Percentiles rank a stretch among this genome's conserved stretches.
Evolutionary conservation across 1,284 basidiomycete species (phyloP).

Genomic region (Papiliotrema fonsecae): DNA sequence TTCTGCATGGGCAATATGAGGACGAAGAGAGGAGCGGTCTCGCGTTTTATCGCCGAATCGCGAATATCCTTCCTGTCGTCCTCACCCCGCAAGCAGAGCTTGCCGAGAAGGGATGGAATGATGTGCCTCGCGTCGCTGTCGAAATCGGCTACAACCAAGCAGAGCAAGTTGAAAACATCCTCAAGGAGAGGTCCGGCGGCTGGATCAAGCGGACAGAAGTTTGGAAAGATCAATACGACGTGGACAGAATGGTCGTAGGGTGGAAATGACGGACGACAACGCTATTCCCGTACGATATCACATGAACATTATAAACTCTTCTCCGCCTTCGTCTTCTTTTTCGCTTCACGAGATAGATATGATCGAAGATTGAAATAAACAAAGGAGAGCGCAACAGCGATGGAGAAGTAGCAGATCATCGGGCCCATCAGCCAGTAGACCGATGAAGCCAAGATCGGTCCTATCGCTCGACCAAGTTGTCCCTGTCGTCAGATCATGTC

Average conservation of each 20-base stretch:
- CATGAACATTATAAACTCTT: not conserved
- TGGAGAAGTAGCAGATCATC: slow-evolving; percentile 63
- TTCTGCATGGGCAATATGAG: not conserved
- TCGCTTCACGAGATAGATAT: not conserved
- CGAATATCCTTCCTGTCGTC: slow-evolving; percentile 54
- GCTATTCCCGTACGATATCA: not conserved
- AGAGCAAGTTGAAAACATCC: slow-evolving; percentile 56
- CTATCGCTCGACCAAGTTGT: slow-evolving; percentile 81
- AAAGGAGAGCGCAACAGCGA: slow-evolving; percentile 45
- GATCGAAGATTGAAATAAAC: not conserved
- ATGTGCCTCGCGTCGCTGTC: slow-evolving; percentile 55
- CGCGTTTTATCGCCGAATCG: slow-evolving; percentile 71
- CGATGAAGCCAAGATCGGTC: slow-evolving; percentile 69
- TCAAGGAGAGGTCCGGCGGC: slow-evolving; percentile 43
- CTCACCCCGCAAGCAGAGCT: slow-evolving; percentile 52
- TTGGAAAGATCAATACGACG: slow-evolving; percentile 73
- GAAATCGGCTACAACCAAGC: slow-evolving; percentile 77
- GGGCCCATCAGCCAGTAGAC: slow-evolving; percentile 64
- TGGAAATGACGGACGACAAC: slow-evolving; percentile 13
- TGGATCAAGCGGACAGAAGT: slow-evolving; percentile 55
- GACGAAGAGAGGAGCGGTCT: slow-evolving; percentile 52
- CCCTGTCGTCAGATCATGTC: slow-evolving; percentile 49
- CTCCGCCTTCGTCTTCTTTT: not conserved
- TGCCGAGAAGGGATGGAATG: slow-evolving; percentile 9
- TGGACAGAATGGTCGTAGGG: slow-evolving; percentile 46